phyloP scores from a whole-genome alignment of 345 rosid genomes.

The Punica granatum region DNA sequence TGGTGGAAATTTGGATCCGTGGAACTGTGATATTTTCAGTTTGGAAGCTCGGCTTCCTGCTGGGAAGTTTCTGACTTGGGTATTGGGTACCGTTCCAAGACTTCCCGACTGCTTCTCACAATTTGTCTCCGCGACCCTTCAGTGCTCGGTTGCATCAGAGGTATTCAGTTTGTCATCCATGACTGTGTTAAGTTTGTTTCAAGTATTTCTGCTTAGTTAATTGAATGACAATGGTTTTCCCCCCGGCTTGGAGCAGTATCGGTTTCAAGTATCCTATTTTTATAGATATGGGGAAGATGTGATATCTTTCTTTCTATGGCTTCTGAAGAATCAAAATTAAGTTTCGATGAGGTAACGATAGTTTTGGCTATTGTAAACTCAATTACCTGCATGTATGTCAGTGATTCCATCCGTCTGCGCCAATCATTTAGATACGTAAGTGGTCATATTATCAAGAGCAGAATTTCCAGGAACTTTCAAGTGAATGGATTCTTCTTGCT shows the following conservation, averaged over 20 bases:
- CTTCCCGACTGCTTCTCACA: constrained; percentile 55
- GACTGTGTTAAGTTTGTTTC: not conserved
- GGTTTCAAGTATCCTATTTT: not conserved
- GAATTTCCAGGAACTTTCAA: not conserved
- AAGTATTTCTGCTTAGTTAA: not conserved
- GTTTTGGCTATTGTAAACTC: not conserved
- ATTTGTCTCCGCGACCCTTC: constrained; percentile 51
- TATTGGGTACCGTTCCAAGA: constrained; percentile 39
- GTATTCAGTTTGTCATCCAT: constrained; percentile 17
- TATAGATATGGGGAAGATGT: not conserved
- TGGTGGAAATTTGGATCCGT: constrained; percentile 37
- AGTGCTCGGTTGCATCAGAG: constrained; percentile 23
- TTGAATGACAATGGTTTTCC: no score
- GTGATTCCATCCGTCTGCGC: no score
- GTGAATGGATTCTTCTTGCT: not conserved
- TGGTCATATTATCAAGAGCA: not conserved
- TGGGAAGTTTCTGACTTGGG: constrained; percentile 67
- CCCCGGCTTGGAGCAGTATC: no score
- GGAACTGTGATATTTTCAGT: constrained; percentile 43
- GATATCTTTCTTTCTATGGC: not conserved
- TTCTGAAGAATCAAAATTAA: not conserved
- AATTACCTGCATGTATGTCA: not conserved
- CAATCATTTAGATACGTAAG: not conserved
- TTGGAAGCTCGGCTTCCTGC: constrained; percentile 52
- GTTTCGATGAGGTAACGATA: not conserved